Conservation (phyloP, 345 rosid genomes). For the Ailanthus altissimus region DNA sequence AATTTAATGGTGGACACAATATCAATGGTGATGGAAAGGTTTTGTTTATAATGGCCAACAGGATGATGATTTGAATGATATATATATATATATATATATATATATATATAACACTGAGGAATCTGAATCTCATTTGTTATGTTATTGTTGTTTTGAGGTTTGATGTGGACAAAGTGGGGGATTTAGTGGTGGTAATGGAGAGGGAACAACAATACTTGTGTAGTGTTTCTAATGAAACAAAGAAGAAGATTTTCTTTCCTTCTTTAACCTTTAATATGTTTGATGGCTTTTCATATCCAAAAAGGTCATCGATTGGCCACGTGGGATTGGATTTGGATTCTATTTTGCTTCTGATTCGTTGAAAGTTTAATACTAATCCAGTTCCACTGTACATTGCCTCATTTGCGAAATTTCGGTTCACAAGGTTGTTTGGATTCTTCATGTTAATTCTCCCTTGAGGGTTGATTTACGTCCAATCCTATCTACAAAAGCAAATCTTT, state of each 20-base stretch:
- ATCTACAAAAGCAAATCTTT: too few species aligned
- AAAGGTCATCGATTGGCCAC: background rate
- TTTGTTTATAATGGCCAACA: background rate
- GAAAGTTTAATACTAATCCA: background rate
- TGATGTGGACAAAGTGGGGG: constrained; percentile 10
- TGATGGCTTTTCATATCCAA: background rate
- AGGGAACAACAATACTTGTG: constrained; percentile 10
- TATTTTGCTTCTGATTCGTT: background rate
- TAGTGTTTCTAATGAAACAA: background rate
- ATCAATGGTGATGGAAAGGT: background rate
- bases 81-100: too few species aligned
- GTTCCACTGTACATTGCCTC: too few species aligned
- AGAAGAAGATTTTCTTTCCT: background rate
- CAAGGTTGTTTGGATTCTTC: background rate
- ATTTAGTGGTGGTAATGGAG: background rate
- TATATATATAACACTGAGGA: too few species aligned
- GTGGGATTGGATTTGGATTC: background rate
- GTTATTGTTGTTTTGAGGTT: background rate
- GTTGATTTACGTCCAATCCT: too few species aligned
- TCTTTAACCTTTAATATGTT: too few species aligned
- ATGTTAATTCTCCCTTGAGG: background rate
- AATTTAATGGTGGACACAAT: background rate
- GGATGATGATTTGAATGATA: background rate
- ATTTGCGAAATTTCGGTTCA: background rate
- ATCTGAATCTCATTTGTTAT: background rate